Base-by-base conservation (phyloP, 73 alveolate genomes). In the Symbiodinium natans region DNA sequence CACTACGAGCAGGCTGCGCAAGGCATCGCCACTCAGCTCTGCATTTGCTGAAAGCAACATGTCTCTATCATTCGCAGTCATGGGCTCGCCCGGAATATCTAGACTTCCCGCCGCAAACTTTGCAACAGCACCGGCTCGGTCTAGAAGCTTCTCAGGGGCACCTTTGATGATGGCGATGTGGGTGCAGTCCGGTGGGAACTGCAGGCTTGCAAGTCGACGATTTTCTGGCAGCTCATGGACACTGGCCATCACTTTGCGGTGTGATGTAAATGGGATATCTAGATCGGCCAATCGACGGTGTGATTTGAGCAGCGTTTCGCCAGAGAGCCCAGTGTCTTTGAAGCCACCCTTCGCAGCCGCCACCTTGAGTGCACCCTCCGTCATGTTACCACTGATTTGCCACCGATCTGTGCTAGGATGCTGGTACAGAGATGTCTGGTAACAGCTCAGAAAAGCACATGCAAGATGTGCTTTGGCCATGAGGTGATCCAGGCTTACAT, bases 281-380 rank as follows among this genome's bases (percentile, higher is more conserved):
- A 92, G 41, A 7, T 39, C 56, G 13, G 42, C 41, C 29, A 74
- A 63, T 29, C 82, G 90, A 1, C 63, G 73, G 36, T 92, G 41
- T 25, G 17, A 2, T 13, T 21, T 59, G 46, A 43, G 11, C 83
- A 92, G 41, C 41, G 89, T 29, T 13, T 54, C 88, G 34, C 82
- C 85, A 29, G 27, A 84, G 31, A 21, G 7, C 31, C 87, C 9
- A 75, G 33, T n/a, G n/a, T 88, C 84, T 23, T 34, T 41, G n/a
- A 73, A 42, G 82, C 98, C 90, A 6, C 80, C 89, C 56, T 92
- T 92, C 54, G 98, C 98, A 1, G 98, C 98, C 19, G 98, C 98
- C 77, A 92, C 98, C 54, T 42, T 42, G 36, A 92, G 80, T 1
- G 98, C 98, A 38, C n/a, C 98, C 52, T 92, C 98, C 13, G 90